Conservation (phyloP, 306 rosid species). For the Castanea crenata region DNA sequence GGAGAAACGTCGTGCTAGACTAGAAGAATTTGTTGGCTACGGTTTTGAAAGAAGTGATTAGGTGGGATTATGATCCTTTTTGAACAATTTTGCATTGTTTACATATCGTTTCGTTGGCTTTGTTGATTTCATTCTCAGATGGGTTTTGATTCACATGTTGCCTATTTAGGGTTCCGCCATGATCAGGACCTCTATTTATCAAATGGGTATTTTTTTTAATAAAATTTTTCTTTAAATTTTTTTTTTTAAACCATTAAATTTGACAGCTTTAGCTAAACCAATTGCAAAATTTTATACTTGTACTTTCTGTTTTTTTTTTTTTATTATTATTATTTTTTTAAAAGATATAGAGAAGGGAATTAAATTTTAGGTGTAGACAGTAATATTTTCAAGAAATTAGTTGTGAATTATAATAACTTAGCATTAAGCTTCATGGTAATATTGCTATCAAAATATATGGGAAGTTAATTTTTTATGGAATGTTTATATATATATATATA, state of each 20-base stretch:
- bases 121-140: constrained; percentile 6
- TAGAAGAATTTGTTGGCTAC: neutral
- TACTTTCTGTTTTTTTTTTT: neutral
- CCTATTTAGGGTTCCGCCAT: neutral
- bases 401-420: constrained; percentile 1
- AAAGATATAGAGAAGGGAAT: neutral
- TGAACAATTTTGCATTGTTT: neutral
- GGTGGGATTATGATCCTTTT: neutral
- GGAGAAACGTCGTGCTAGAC: neutral
- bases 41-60: neutral
- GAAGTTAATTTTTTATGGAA: neutral
- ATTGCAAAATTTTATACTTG: too few relatives aligned
- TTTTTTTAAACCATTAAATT: neutral
- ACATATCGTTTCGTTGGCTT: neutral
- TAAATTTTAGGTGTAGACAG: neutral
- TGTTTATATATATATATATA: too few relatives aligned
- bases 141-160: constrained; percentile 2
- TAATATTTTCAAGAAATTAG: constrained; percentile 25
- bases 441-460: neutral
- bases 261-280: neutral
- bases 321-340: neutral
- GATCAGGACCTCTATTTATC: neutral
- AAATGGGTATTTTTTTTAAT: neutral
- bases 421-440: neutral
- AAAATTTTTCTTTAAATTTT: too few relatives aligned